These are phyloP conservation scores for Dictyostelium brefeldianum DNA, from an alignment of 78 protist genomes.

Conservation along the genomic window DNA sequence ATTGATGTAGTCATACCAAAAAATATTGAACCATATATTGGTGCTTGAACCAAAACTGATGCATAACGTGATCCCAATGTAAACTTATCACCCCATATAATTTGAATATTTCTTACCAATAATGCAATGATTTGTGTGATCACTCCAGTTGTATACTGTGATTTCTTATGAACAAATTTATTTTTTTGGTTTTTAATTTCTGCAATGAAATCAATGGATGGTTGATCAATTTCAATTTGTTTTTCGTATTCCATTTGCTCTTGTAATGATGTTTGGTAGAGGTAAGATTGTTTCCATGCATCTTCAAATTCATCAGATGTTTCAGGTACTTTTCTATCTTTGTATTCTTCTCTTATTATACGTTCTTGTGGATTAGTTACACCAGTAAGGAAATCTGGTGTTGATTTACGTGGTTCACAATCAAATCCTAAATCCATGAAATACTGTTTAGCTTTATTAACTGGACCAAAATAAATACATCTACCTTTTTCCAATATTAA, in stretches of 20 bases:
- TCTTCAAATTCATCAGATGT: constrained; percentile 67
- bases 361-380: constrained; percentile 73
- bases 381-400: constrained; percentile 73
- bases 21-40: constrained; percentile 51
- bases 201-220: constrained; percentile 26
- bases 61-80: too few relatives aligned
- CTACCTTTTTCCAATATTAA: constrained; percentile 68
- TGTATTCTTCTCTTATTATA: constrained; percentile 40
- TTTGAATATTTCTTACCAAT: too few relatives aligned
- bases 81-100: too few relatives aligned
- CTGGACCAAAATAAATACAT: constrained; percentile 80
- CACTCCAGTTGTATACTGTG: constrained; percentile 19
- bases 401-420: constrained; percentile 77
- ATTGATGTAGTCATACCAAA: background rate
- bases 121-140: background rate
- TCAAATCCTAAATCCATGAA: constrained; percentile 57
- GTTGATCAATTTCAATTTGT: constrained; percentile 21
- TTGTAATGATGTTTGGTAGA: background rate
- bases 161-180: constrained; percentile 7
- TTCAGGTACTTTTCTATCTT: constrained; percentile 37
- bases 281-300: constrained; percentile 33
- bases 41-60: constrained; percentile 3
- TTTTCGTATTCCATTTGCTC: constrained; percentile 33
- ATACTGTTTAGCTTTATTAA: constrained; percentile 47
- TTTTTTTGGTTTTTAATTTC: constrained; percentile 36